phyloP scores from a whole-genome alignment of 768 basidiomycete genomes.

The Amanita fuliginea region DNA sequence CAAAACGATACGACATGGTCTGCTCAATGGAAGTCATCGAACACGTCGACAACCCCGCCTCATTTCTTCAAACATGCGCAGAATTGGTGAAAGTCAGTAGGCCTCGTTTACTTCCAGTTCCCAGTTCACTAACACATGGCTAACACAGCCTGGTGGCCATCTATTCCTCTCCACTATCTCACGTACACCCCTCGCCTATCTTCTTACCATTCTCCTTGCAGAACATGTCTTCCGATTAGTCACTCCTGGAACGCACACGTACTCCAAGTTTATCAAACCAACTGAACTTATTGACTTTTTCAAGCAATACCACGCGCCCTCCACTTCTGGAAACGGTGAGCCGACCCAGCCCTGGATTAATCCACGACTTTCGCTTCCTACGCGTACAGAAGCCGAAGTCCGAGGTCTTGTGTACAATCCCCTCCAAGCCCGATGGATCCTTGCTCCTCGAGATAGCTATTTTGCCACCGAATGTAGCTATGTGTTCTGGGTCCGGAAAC shows the following conservation, averaged over 20 bases:
- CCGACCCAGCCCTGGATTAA: constrained; percentile 47
- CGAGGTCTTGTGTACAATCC: constrained; percentile 73
- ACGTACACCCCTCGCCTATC: constrained; percentile 45
- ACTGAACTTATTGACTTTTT: constrained; percentile 81
- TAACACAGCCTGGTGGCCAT: constrained; percentile 73
- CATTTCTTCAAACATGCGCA: constrained; percentile 74
- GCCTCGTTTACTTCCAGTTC: background rate
- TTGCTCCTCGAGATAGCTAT: constrained; percentile 50
- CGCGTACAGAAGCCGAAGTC: constrained; percentile 65
- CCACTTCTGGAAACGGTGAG: constrained; percentile 8
- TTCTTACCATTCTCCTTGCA: constrained; percentile 51
- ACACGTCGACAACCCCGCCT: constrained; percentile 87
- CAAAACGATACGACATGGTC: constrained; percentile 77
- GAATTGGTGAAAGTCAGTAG: constrained; percentile 75
- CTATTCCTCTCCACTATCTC: constrained; percentile 94
- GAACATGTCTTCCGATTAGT: constrained; percentile 78
- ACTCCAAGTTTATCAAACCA: constrained; percentile 83
- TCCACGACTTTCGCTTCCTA: constrained; percentile 36
- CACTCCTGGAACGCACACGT: constrained; percentile 81
- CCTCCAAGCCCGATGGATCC: constrained; percentile 53
- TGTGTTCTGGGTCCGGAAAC: constrained; percentile 80
- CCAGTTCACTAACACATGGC: background rate
- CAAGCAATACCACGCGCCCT: constrained; percentile 35
- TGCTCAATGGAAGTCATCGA: constrained; percentile 98
- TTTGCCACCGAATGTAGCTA: constrained; percentile 62